These are phyloP conservation scores for Hirschioporus abietinus DNA, from an alignment of 768 basidiomycete genomes.

Conservation along the genomic window DNA sequence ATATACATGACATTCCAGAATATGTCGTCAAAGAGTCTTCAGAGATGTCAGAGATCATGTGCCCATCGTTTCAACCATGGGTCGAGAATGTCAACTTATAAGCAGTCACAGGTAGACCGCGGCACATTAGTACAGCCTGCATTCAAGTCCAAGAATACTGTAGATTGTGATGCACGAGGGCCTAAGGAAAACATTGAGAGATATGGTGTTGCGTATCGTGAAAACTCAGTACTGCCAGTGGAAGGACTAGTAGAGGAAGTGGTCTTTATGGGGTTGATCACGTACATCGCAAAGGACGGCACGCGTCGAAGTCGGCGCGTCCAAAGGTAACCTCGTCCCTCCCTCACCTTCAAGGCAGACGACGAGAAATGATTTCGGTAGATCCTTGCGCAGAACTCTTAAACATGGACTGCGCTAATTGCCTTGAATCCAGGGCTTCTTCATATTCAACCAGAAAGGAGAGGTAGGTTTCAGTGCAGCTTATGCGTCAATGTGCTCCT, in stretches of 20 bases:
- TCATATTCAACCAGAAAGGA: constrained; percentile 99
- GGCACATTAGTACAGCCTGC: no score
- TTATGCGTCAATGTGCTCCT: constrained; percentile 7
- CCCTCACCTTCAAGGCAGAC: background rate
- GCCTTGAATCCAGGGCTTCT: constrained; percentile 71
- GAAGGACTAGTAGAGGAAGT: no score
- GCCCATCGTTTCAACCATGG: background rate
- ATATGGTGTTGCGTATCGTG: no score
- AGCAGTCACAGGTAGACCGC: no score
- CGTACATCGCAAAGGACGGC: background rate
- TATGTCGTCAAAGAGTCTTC: background rate
- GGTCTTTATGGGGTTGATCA: background rate
- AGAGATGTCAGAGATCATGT: background rate
- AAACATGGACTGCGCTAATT: constrained; percentile 6
- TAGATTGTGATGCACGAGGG: no score
- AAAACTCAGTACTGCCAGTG: no score
- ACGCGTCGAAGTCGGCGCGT: background rate
- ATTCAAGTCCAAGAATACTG: no score
- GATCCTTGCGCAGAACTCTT: constrained; percentile 16
- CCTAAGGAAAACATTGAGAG: no score
- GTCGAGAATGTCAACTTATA: no score
- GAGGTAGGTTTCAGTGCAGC: constrained; percentile 57
- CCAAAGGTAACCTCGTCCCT: background rate
- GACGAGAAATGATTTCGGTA: constrained; percentile 41
- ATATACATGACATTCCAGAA: background rate